phyloP scores from a whole-genome alignment of 768 basidiomycete genomes.

The Collybiopsis confluens region DNA sequence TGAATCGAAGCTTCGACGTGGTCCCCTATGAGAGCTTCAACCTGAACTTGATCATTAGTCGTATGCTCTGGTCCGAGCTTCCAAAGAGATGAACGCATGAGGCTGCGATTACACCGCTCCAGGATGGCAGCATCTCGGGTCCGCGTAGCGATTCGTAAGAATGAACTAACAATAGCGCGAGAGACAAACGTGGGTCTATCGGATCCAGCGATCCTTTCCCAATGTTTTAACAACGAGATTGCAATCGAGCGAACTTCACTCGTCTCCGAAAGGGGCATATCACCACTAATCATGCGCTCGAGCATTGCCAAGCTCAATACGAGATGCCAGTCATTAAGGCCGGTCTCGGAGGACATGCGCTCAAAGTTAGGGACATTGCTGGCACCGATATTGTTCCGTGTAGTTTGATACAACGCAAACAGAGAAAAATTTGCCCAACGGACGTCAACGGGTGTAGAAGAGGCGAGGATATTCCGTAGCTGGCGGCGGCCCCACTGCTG shows the following conservation, averaged over 20 bases:
- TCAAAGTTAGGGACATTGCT: not conserved
- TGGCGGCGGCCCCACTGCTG: slow-evolving; percentile 24
- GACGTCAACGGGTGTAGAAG: slow-evolving; percentile 20
- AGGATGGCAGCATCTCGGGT: slow-evolving; percentile 33
- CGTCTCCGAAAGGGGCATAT: not conserved
- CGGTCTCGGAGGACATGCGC: not conserved
- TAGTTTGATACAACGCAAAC: slow-evolving; percentile 26
- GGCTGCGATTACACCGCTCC: slow-evolving; percentile 31
- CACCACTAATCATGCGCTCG: slow-evolving; percentile 22
- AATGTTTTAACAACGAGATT: slow-evolving; percentile 36
- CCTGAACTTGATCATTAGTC: slow-evolving; percentile 20
- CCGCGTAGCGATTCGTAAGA: slow-evolving; percentile 41
- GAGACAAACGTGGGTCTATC: slow-evolving; percentile 22
- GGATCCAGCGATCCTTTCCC: slow-evolving; percentile 23
- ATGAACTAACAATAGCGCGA: slow-evolving; percentile 36
- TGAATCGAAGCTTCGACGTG: slow-evolving; percentile 27
- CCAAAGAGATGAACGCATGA: slow-evolving; percentile 24
- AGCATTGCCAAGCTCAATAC: slow-evolving; percentile 37
- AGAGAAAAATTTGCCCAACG: slow-evolving; percentile 42
- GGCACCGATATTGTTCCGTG: not conserved
- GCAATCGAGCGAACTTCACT: slow-evolving; percentile 21
- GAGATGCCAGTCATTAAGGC: slow-evolving; percentile 31
- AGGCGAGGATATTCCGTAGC: slow-evolving; percentile 23
- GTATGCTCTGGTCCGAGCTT: slow-evolving; percentile 11
- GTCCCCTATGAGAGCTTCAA: slow-evolving; percentile 28